A percentile compares a stretch with the other conserved stretches of the same genome.
Conservation (phyloP, 164 flowering plant genomes). For the Vitis rotundifolia region DNA sequence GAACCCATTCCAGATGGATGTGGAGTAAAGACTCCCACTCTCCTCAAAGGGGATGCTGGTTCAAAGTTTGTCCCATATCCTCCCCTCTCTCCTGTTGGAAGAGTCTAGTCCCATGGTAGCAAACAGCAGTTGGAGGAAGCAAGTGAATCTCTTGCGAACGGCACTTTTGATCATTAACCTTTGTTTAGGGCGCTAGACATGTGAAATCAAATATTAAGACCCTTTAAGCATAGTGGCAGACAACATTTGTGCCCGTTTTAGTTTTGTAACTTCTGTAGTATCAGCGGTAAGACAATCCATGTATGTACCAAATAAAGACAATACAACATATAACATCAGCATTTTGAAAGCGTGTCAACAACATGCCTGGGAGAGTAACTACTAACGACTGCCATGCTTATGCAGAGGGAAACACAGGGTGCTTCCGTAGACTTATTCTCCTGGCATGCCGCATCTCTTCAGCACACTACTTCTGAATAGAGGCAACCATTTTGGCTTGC, state of each 20-base stretch:
- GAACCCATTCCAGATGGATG: conserved; percentile 18
- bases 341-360: background rate
- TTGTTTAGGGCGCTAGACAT: background rate
- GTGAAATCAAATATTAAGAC: no score
- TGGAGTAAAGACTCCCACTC: conserved; percentile 9
- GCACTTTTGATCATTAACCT: background rate
- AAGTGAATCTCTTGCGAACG: no score
- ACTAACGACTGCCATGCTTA: no score
- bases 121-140: background rate
- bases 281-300: background rate
- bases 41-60: conserved; percentile 21
- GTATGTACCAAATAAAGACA: background rate
- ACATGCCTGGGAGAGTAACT: no score
- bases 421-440: no score
- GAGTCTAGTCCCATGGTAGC: conserved; percentile 39
- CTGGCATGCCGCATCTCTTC: no score
- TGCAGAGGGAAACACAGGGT: no score
- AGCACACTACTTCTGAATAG: no score
- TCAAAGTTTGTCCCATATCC: conserved; percentile 50
- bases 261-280: conserved; percentile 1
- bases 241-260: background rate
- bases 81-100: conserved; percentile 73
- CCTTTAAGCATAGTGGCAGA: background rate
- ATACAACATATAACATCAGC: background rate
- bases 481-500: no score